Base-by-base conservation (phyloP, 768 basidiomycete genomes). In the Boletellus sp. region DNA sequence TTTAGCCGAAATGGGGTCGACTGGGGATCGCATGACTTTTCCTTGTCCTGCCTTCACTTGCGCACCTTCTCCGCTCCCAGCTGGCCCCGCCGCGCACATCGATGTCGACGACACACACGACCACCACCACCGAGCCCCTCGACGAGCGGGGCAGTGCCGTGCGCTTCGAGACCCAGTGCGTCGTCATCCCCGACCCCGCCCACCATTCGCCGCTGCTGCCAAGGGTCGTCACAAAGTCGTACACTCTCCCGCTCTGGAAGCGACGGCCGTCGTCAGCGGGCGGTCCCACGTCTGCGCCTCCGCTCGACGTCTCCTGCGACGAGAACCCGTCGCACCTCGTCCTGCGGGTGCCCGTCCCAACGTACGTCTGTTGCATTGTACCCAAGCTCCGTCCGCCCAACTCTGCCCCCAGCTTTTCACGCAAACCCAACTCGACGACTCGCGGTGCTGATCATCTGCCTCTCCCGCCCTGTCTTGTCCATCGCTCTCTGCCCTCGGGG, bases 131-230 rank as follows among this genome's bases (percentile, higher is more conserved):
- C 22, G 56, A 54, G 5, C 45, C 51, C n/a, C 23, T 55, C 45
- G 59, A 55, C 20, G 68, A 66, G 34, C 56, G 17, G 9, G 54
- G 57, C 0, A 61, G 68, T 50, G 61, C 60, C 20, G 88, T 90
- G 4, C 78, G 87, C 48, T 90, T 90, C 68, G 80, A 90, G 71
- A 72, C 74, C 46, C 77, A 84, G 59, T 90, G 88, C 51, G 72
- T 87, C 4, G 76, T 90, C 58, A 90, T 90, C 48, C 87, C 87
- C n/a, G 79, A 85, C 45, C 63, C 59, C 15, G 57, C 60, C 1
- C 62, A 65, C 15, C 68, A 70, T 43, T 68, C 72, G 4, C 78
- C 73, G 46, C 67, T 75, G 23, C 67, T 75, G 23, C 74, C 81
- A 22, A 71, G 75, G 38, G 69, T 86, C 41, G 62, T 83, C 56